Conservation (phyloP, 2,329 filamentous ascomycete genomes). For the Claviceps sp. region DNA sequence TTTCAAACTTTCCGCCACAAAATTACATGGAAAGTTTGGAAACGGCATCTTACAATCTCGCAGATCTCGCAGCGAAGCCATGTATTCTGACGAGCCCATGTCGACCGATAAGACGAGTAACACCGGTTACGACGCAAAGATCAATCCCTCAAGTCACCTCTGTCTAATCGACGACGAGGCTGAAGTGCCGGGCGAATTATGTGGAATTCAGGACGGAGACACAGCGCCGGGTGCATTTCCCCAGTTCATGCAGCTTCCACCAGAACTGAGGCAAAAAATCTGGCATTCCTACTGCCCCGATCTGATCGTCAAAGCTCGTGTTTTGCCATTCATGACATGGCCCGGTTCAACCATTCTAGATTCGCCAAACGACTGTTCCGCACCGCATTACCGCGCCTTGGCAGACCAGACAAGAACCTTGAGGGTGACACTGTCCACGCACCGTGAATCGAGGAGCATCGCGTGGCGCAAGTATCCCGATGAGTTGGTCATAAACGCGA, state of each 20-base stretch:
- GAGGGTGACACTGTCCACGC: slow-evolving; percentile 19
- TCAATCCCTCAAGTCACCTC: background rate
- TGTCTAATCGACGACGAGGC: slow-evolving; percentile 7
- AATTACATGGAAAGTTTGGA: too few species aligned
- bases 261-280: slow-evolving; percentile 20
- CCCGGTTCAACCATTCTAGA: background rate
- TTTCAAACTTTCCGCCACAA: too few species aligned
- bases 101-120: slow-evolving; percentile 1
- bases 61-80: background rate
- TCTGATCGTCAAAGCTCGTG: slow-evolving; percentile 11
- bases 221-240: slow-evolving; percentile 9
- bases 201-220: background rate
- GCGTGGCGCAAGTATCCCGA: slow-evolving; percentile 20
- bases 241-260: slow-evolving; percentile 16
- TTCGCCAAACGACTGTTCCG: slow-evolving; percentile 6
- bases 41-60: background rate
- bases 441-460: slow-evolving; percentile 22
- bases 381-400: slow-evolving; percentile 13
- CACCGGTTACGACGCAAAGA: slow-evolving; percentile 2
- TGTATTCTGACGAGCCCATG: background rate
- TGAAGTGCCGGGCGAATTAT: slow-evolving; percentile 1
- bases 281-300: slow-evolving; percentile 22
- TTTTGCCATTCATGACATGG: slow-evolving; percentile 8
- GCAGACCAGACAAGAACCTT: slow-evolving; percentile 15
- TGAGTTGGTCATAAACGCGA: slow-evolving; percentile 15